Conservation (phyloP, 176 grass and related monocot species). For the Cocos nucifera region DNA sequence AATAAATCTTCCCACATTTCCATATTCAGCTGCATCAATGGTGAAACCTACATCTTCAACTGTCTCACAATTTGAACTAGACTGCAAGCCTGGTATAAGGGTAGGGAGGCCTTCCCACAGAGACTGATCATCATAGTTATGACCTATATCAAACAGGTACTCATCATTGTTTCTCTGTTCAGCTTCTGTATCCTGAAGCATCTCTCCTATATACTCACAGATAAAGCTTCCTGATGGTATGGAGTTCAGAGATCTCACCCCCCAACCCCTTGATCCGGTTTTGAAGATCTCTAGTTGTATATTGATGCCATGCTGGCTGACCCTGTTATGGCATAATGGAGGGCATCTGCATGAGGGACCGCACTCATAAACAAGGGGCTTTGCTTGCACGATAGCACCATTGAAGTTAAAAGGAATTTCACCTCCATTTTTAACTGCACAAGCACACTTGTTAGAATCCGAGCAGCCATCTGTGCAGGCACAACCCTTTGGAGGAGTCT, state of each 20-base stretch:
- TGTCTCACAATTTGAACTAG: conserved; percentile 6
- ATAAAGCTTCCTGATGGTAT: conserved; percentile 69
- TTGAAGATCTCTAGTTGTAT: conserved; percentile 68
- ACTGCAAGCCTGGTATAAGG: conserved; percentile 9
- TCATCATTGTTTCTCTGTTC: conserved; percentile 43
- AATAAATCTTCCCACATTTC: conserved; percentile 76
- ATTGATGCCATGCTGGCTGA: conserved; percentile 58
- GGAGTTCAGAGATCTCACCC: conserved; percentile 62
- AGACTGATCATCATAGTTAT: conserved; percentile 35
- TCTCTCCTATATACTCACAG: conserved; percentile 68
- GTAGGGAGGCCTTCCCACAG: conserved; percentile 26
- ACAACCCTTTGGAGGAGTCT: conserved; percentile 40
- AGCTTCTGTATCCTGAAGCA: conserved; percentile 40
- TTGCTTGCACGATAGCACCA: conserved; percentile 51
- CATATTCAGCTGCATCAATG: conserved; percentile 48
- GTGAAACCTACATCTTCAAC: conserved; percentile 46
- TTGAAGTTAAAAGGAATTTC: conserved; percentile 59
- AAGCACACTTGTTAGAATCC: conserved; percentile 36
- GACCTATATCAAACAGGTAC: conserved; percentile 64
- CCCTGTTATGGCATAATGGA: conserved; percentile 55
- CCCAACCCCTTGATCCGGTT: conserved; percentile 54
- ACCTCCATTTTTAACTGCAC: conserved; percentile 57
- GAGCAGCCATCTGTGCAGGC: conserved; percentile 47
- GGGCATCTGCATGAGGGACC: conserved; percentile 61
- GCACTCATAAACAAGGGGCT: conserved; percentile 59